Evolutionary conservation across 2,329 filamentous ascomycete genomes (phyloP), one percentile per base, ranked within the genome.

Genomic region (Calonectria crousiana): DNA sequence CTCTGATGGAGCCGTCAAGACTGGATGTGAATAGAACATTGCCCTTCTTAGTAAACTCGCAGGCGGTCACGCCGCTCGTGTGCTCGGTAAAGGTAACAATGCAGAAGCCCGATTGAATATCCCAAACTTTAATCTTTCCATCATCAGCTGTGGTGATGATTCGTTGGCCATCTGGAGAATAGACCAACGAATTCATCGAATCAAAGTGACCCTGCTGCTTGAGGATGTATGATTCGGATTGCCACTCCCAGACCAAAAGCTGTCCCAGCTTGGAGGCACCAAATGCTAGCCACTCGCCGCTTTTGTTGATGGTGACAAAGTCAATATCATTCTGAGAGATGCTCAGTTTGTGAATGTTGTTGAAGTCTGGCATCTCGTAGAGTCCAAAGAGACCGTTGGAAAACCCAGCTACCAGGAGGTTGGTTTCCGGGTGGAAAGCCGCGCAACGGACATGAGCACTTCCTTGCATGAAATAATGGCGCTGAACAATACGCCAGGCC

Each of bases 131-230:
- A 84, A 99, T 94, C 86, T 98, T 98, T 67, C 97, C 97, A 83
- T 99, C 97, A 80, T 99, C 97, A 3, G 97, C 95, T 2, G 95
- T 94, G 0, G 97, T 99, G 74, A 99, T 93, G 76, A 99, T 95
- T 49, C 94, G 93, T 81, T 98, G 95, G 6, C 97, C 96, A 81
- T 98, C 96, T 0, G 97, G 96, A 6, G 97, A 96, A 85, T 98
- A 99, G 11, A 94, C 93, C 5, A 99, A 89, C 0, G 95, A 91
- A 84, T 98, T 98, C 91, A 98, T 96, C 2, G 95, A 94, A 83
- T 99, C 97, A 77, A 98, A 96, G 85, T 99, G 97, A 0, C 96
- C 97, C 84, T 98, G 97, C 82, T 99, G 97, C 86, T 99, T 99
- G 62, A 99, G 88, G 73, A 99, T 97, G 84, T 99, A 99, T 8